A percentile compares a stretch with the other conserved stretches of the same genome.
These are phyloP conservation scores for Prillingera fragicola DNA, from an alignment of 1,284 basidiomycete genomes.

Conservation along the genomic window DNA sequence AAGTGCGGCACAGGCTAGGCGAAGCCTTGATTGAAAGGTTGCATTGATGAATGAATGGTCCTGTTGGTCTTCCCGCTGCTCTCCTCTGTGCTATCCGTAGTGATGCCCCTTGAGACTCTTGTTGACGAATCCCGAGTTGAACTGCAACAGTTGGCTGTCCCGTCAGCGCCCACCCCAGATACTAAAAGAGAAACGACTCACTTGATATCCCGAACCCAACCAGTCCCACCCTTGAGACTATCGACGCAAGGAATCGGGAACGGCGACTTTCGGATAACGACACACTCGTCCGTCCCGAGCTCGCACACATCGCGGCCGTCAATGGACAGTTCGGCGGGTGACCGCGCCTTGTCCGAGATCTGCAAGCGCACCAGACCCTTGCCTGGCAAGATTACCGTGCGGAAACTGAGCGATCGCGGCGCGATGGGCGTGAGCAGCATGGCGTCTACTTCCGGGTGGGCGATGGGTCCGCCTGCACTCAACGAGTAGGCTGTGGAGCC, in stretches of 20 bases:
- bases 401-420: constrained; percentile 84
- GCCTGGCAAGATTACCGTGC: constrained; percentile 80
- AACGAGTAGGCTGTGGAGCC: constrained; percentile 96
- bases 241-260: constrained; percentile 92
- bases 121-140: constrained; percentile 84
- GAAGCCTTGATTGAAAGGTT: too few relatives aligned
- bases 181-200: constrained; percentile 17
- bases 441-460: constrained; percentile 85
- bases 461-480: constrained; percentile 91
- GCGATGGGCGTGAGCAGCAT: constrained; percentile 92
- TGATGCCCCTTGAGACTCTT: constrained; percentile 57
- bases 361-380: constrained; percentile 75
- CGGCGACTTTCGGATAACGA: constrained; percentile 76
- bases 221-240: constrained; percentile 76
- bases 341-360: constrained; percentile 79
- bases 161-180: constrained; percentile 1
- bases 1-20: too few relatives aligned
- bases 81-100: not conserved
- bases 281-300: constrained; percentile 74
- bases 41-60: not conserved
- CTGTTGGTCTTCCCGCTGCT: not conserved
- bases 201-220: constrained; percentile 96
- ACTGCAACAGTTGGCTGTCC: constrained; percentile 66
- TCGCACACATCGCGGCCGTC: constrained; percentile 80
- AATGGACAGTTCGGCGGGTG: constrained; percentile 83